phyloP scores from a whole-genome alignment of 2,329 filamentous ascomycete species.

The Epichloe elymi region DNA sequence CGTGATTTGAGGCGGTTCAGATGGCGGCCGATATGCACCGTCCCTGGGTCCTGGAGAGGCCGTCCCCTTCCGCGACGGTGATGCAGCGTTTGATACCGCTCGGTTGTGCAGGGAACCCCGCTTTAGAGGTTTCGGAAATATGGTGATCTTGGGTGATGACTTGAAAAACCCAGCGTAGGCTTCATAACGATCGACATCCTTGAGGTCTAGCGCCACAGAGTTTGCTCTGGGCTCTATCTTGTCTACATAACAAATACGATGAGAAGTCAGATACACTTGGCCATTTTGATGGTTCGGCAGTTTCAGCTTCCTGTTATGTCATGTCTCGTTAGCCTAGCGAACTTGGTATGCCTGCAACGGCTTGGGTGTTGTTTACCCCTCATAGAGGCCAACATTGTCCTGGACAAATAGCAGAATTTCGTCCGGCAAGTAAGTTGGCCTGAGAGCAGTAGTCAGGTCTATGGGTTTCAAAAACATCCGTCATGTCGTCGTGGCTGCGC shows the following conservation, averaged over 20 bases:
- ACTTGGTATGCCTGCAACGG: not conserved
- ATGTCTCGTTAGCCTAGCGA: conserved; percentile 1
- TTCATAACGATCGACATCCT: conserved; percentile 81
- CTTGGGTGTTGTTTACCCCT: conserved; percentile 54
- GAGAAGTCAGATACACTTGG: conserved; percentile 90
- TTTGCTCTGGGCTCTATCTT: conserved; percentile 72
- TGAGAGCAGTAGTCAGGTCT: conserved; percentile 90
- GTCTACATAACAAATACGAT: conserved; percentile 91
- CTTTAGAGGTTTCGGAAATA: conserved; percentile 70
- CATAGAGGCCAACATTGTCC: conserved; percentile 92
- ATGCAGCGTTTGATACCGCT: conserved; percentile 32
- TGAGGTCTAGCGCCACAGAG: conserved; percentile 75
- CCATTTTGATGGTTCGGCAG: conserved; percentile 89
- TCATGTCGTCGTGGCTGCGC: conserved; percentile 30
- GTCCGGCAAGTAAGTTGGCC: conserved; percentile 83
- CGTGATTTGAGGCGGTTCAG: conserved; percentile 32
- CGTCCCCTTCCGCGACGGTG: conserved; percentile 31
- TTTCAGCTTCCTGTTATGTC: conserved; percentile 66
- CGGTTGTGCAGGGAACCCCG: conserved; percentile 45
- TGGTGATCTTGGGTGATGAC: conserved; percentile 84
- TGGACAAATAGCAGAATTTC: conserved; percentile 94
- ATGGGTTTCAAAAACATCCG: conserved; percentile 96
- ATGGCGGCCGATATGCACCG: conserved; percentile 25
- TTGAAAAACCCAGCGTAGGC: conserved; percentile 91
- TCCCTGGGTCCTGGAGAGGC: conserved; percentile 34